Conservation (phyloP, 306 rosid species). For the Prunus fruticosa region DNA sequence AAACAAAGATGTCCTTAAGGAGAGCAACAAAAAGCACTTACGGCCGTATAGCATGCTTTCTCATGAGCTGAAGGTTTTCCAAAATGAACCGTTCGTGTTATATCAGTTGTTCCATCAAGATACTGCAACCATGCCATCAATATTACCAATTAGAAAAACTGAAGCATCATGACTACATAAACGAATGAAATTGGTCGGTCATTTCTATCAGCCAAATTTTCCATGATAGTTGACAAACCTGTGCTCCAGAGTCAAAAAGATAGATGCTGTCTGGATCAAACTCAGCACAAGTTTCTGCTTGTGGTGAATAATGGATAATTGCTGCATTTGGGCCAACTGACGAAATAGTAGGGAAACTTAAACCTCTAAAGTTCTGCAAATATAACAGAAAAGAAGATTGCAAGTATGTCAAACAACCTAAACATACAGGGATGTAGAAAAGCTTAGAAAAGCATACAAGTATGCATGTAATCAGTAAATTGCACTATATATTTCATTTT, state of each 20-base stretch:
- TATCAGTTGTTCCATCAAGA: slow-evolving; percentile 96
- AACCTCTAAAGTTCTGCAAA: slow-evolving; percentile 86
- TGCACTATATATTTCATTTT: slow-evolving; percentile 1
- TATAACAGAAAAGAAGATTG: slow-evolving; percentile 6
- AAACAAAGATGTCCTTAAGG: not conserved
- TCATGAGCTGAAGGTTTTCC: slow-evolving; percentile 91
- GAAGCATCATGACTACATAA: slow-evolving; percentile 9
- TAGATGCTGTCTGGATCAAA: slow-evolving; percentile 85
- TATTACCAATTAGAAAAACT: slow-evolving; percentile 18
- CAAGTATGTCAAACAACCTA: slow-evolving; percentile 13
- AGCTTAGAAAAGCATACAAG: slow-evolving; percentile 7
- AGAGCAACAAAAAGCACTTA: slow-evolving; percentile 38
- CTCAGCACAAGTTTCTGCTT: slow-evolving; percentile 81
- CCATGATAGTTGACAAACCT: slow-evolving; percentile 47
- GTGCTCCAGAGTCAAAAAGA: slow-evolving; percentile 99
- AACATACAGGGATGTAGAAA: too few relatives aligned
- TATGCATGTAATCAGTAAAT: not conserved
- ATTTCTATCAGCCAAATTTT: slow-evolving; percentile 10
- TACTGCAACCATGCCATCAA: slow-evolving; percentile 55
- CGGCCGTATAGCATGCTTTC: slow-evolving; percentile 89
- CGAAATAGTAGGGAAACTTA: slow-evolving; percentile 95
- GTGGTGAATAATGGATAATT: slow-evolving; percentile 79
- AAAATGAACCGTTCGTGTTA: slow-evolving; percentile 94
- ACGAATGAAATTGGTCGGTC: slow-evolving; percentile 2
- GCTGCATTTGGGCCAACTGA: slow-evolving; percentile 99